Evolutionary conservation across 257 asterid species (phyloP).

Genomic region (Coffea canephora): DNA sequence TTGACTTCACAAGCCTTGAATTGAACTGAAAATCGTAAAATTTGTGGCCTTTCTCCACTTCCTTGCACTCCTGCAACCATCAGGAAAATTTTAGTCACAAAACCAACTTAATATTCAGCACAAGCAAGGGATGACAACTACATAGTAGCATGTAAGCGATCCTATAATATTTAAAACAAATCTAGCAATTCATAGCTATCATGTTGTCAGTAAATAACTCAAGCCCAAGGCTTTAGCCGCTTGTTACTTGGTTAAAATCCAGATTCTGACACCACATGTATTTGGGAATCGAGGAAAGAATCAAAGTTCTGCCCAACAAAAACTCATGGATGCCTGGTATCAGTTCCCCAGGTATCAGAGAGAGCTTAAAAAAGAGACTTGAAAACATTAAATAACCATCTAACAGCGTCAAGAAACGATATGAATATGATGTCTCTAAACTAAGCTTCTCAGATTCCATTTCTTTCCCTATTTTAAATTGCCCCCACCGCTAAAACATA

Average conservation of each 20-base stretch:
- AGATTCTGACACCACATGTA: no score
- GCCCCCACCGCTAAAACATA: not conserved
- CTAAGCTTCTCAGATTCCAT: not conserved
- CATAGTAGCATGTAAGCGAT: no score
- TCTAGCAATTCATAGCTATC: not conserved
- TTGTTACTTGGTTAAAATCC: no score
- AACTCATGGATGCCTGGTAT: no score
- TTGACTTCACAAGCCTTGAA: constrained; percentile 84
- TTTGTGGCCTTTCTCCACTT: constrained; percentile 64
- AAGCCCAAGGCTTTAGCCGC: not conserved
- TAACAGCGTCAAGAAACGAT: not conserved
- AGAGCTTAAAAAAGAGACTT: not conserved
- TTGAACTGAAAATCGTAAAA: constrained; percentile 87
- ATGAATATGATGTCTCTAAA: not conserved
- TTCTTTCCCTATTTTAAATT: not conserved
- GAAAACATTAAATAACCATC: not conserved
- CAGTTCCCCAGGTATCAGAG: no score
- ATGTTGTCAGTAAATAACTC: not conserved
- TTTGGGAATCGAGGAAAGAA: no score
- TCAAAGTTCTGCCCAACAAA: no score
- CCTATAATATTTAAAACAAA: no score
- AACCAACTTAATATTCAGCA: not conserved
- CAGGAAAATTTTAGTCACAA: constrained; percentile 17
- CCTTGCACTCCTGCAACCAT: constrained; percentile 61
- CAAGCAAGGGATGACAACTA: no score